Evolutionary conservation across 2,329 filamentous ascomycete genomes (phyloP).

Genomic region (Colletotrichum spaethianum): DNA sequence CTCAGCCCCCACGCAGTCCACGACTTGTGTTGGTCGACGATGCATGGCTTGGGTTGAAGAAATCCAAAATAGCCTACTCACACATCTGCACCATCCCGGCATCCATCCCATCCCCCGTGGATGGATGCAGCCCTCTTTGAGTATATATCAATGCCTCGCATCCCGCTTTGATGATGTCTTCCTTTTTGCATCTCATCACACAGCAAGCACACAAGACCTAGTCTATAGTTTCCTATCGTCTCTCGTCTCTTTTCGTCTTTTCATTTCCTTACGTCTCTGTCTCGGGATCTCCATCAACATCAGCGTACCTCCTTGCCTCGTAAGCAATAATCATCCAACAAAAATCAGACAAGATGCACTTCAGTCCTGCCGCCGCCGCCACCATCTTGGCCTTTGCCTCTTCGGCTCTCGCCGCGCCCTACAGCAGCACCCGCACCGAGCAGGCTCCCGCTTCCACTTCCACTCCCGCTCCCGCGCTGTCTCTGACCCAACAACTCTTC

Average conservation of each 20-base stretch:
- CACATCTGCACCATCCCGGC: neutral
- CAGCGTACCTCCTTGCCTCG: neutral
- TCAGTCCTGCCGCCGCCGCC: slow-evolving; percentile 48
- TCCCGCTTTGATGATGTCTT: neutral
- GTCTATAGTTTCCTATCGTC: neutral
- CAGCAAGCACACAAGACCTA: neutral
- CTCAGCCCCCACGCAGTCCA: neutral
- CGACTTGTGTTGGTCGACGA: slow-evolving; percentile 15
- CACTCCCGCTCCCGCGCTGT: slow-evolving; percentile 38
- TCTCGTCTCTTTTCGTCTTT: neutral
- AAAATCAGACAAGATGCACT: slow-evolving; percentile 50
- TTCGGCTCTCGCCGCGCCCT: slow-evolving; percentile 47
- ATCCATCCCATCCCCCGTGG: neutral
- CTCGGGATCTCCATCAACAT: neutral
- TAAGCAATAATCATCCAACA: slow-evolving; percentile 11
- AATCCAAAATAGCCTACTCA: slow-evolving; percentile 28
- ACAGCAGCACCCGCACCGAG: slow-evolving; percentile 19
- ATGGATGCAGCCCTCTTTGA: neutral
- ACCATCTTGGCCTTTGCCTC: slow-evolving; percentile 58
- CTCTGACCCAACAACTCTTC: slow-evolving; percentile 54
- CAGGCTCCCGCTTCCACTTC: slow-evolving; percentile 35
- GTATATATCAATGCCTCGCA: slow-evolving; percentile 30
- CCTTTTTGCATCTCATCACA: slow-evolving; percentile 18
- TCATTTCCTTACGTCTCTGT: slow-evolving; percentile 9
- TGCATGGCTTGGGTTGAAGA: slow-evolving; percentile 20